phyloP scores from a whole-genome alignment of 805 yeast genomes.

The Saccharomycopsis sp. region DNA sequence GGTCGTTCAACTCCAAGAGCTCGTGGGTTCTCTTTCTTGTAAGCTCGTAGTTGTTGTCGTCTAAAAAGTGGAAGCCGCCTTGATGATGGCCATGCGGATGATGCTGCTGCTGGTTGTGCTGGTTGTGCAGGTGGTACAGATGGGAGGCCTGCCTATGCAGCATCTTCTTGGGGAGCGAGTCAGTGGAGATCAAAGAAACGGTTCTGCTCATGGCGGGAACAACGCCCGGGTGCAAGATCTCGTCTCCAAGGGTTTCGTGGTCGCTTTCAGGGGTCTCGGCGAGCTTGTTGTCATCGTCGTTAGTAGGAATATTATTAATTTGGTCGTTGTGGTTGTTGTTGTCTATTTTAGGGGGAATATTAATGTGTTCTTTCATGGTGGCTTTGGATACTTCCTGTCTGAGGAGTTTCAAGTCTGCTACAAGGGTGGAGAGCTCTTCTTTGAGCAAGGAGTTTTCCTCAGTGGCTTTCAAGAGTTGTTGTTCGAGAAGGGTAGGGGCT shows the following conservation, averaged over 20 bases:
- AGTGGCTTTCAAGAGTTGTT: conserved; percentile 33
- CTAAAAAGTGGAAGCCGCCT: background rate
- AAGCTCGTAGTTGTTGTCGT: background rate
- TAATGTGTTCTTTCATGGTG: background rate
- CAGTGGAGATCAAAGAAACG: background rate
- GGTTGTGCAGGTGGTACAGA: no score
- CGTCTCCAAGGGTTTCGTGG: background rate
- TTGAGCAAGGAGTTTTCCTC: conserved; percentile 38
- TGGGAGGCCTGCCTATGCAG: no score
- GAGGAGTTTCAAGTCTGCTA: conserved; percentile 34
- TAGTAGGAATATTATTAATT: background rate
- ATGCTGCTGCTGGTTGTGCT: no score
- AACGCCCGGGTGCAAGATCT: no score
- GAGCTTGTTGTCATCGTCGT: no score
- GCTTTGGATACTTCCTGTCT: conserved; percentile 21
- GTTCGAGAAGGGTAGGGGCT: conserved; percentile 31
- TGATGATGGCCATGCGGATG: background rate
- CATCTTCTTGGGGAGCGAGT: background rate
- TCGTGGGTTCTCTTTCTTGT: conserved; percentile 19
- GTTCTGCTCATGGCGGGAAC: conserved; percentile 1
- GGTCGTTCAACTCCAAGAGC: conserved; percentile 13
- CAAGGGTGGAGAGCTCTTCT: conserved; percentile 36
- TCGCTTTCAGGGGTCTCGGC: background rate
- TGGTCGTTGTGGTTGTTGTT: background rate
- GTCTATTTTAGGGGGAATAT: no score